phyloP scores from a whole-genome alignment of 2,329 filamentous ascomycete species.

The Pestalotiopsis sp. region DNA sequence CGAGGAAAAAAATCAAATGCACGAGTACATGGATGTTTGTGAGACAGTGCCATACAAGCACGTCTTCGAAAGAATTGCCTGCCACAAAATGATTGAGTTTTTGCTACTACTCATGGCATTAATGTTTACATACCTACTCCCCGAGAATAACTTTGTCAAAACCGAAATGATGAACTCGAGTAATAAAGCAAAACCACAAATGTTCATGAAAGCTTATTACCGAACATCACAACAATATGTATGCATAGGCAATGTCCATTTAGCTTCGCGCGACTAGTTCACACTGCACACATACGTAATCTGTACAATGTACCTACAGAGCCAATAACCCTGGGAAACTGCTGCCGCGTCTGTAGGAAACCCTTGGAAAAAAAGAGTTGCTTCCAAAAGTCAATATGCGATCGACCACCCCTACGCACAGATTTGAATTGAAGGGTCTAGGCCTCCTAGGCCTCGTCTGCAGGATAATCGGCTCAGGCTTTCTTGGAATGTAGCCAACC shows the following conservation, averaged over 20 bases:
- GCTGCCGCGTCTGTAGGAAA: neutral
- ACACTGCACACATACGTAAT: too few relatives aligned
- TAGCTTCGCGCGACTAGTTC: too few relatives aligned
- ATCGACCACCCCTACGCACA: neutral
- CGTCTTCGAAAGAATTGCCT: neutral
- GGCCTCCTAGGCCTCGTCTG: neutral
- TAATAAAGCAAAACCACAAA: too few relatives aligned
- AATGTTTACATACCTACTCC: too few relatives aligned
- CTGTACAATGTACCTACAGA: too few relatives aligned
- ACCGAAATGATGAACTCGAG: too few relatives aligned
- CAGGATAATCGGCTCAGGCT: slow-evolving; percentile 2
- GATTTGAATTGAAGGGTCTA: neutral
- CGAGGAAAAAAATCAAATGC: neutral
- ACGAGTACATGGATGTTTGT: neutral
- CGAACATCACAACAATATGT: too few relatives aligned
- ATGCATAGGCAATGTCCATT: too few relatives aligned
- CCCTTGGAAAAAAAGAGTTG: neutral
- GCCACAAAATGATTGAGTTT: too few relatives aligned
- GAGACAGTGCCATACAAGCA: neutral
- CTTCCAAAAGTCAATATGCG: neutral
- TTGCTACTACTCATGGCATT: too few relatives aligned
- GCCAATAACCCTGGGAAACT: neutral
- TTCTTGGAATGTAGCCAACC: neutral
- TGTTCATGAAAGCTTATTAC: too few relatives aligned
- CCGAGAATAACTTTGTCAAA: too few relatives aligned